Evolutionary conservation across 352 stramenopile genomes (phyloP).

Genomic region (Globisporangium camurandrum): DNA sequence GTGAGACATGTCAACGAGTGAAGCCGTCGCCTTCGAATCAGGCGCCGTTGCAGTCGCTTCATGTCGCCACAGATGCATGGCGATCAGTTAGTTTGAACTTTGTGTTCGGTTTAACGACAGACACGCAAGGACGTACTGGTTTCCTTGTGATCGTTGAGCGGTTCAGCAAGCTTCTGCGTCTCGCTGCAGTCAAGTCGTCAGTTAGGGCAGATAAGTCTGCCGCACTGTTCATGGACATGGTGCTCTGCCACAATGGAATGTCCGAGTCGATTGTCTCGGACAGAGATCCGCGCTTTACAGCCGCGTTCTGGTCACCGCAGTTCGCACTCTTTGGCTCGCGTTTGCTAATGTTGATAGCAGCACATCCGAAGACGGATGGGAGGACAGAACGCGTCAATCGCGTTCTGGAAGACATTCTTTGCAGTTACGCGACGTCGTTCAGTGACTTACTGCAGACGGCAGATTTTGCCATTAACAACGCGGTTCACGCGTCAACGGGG

Average conservation of each 20-base stretch:
- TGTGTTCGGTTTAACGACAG: background rate
- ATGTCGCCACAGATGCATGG: background rate
- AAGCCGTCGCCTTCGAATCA: background rate
- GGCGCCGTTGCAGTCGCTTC: background rate
- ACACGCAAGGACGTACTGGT: slow-evolving; percentile 6
- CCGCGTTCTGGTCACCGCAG: background rate
- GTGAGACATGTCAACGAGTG: background rate
- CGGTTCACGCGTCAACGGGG: background rate
- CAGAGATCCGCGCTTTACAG: slow-evolving; percentile 7
- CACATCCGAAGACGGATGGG: slow-evolving; percentile 11
- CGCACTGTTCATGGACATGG: slow-evolving; percentile 17
- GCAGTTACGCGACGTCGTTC: slow-evolving; percentile 6
- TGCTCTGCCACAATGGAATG: slow-evolving; percentile 16
- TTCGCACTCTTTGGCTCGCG: background rate
- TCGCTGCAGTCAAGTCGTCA: slow-evolving; percentile 2
- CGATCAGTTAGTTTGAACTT: slow-evolving; percentile 2
- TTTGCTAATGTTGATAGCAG: slow-evolving; percentile 4
- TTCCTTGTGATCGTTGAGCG: slow-evolving; percentile 21
- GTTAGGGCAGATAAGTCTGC: slow-evolving; percentile 16
- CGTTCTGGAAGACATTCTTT: background rate
- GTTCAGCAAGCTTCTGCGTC: slow-evolving; percentile 22
- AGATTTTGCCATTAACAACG: slow-evolving; percentile 20
- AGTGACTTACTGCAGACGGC: slow-evolving; percentile 11
- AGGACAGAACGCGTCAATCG: slow-evolving; percentile 9
- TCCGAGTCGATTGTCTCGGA: slow-evolving; percentile 10